These are phyloP conservation scores for Lactarius tabidus DNA, from an alignment of 768 basidiomycete genomes.

Conservation along the genomic window DNA sequence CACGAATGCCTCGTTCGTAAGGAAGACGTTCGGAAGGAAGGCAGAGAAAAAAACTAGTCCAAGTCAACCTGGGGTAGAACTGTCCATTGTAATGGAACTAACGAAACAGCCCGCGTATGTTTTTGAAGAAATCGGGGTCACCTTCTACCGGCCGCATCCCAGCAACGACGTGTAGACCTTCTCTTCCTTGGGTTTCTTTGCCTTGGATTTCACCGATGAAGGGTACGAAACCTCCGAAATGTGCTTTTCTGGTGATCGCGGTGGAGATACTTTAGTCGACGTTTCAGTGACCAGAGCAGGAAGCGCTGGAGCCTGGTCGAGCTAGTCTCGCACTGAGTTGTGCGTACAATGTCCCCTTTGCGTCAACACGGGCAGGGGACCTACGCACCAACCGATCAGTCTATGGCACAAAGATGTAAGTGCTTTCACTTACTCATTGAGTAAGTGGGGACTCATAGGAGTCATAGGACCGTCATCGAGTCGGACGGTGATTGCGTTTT, in stretches of 20 bases:
- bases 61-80: not conserved
- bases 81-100: not conserved
- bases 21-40: not conserved
- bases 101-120: not conserved
- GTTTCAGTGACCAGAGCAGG: not conserved
- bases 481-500: conserved; percentile 1
- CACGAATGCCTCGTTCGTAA: not conserved
- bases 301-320: conserved; percentile 20
- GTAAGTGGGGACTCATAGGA: conserved; percentile 37
- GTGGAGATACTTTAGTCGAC: not conserved
- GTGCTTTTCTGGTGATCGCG: not conserved
- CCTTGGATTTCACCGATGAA: not conserved
- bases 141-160: conserved; percentile 15
- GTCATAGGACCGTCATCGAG: conserved; percentile 10
- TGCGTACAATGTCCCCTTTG: conserved; percentile 27
- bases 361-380: conserved; percentile 29
- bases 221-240: not conserved
- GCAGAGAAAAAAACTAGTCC: not conserved
- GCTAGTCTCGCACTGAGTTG: conserved; percentile 28
- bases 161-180: conserved; percentile 1
- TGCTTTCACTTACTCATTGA: conserved; percentile 44
- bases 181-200: not conserved
- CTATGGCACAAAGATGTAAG: not conserved
- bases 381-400: conserved; percentile 17
- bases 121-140: not conserved